Base-by-base conservation (phyloP, 2,329 filamentous ascomycete genomes). In the Fusarium sp. region DNA sequence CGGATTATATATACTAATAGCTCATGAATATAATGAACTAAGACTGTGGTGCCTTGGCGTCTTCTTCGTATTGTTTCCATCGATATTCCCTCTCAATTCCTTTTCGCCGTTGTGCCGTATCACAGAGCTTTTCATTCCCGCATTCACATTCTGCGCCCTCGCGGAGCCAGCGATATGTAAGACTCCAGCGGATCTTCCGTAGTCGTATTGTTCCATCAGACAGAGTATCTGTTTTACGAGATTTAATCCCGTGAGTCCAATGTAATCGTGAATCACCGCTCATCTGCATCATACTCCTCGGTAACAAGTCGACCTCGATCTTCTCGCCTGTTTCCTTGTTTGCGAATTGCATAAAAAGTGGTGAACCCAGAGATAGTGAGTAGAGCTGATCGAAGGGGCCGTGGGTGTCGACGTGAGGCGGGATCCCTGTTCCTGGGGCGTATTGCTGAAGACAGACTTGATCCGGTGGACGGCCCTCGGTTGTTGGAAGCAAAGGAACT, bases 391-490 rank as follows among this genome's bases (percentile, higher is more conserved):
- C 84, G 38, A 83, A 84, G 2, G 83, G 80, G 15, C 80, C 80
- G 78, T 90, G 89, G 7, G 89, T 89, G 79, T 91, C 89, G 60
- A 88, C 88, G 74, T 91, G 89, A 1, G 89, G 89, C 15, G 89
- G 89, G 73, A 91, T 91, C 4, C 89, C 89, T 0, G 86, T 82
- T 11, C 89, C 89, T 0, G 89, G 89, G 0, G 89, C 87, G 75
- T 91, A 91, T 77, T 90, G 86, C 79, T 90, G 89, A 22, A 90
- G 80, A 72, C 88, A 90, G 72, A 90, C 88, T 76, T 90, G 89
- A 58, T 90, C 88, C 1, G 88, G 87, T 0, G 82, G 82, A 0
- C 85, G 82, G 4, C 71, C 71, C 65, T 87, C 86, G 0, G 82
- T 79, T 6, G 77, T 79, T 1, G 87, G 85, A 7, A 89, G 81